These are phyloP conservation scores for Hygrophila difformis DNA, from an alignment of 257 asterid genomes.

Conservation along the genomic window DNA sequence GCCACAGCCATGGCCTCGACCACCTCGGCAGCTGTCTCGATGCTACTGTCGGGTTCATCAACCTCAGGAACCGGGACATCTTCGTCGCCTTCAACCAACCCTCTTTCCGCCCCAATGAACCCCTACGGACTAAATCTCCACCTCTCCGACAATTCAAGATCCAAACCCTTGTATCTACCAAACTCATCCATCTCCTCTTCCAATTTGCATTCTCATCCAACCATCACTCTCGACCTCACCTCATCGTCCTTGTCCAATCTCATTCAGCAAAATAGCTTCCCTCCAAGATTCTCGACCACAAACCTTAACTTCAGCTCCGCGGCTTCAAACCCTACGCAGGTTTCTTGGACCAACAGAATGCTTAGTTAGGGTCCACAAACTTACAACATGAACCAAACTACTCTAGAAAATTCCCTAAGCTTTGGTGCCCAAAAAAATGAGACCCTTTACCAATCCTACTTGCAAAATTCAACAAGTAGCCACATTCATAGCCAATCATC, in stretches of 20 bases:
- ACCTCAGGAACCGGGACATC: conserved; percentile 26
- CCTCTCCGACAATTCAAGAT: conserved; percentile 48
- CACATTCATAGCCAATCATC: conserved; percentile 35
- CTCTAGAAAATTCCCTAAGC: conserved; percentile 33
- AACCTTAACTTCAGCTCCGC: conserved; percentile 73
- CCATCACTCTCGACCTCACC: conserved; percentile 82
- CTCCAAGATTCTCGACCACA: conserved; percentile 47
- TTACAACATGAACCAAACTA: conserved; percentile 32
- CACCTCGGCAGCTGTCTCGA: conserved; percentile 86
- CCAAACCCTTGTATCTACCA: conserved; percentile 67
- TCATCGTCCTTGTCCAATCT: conserved; percentile 23
- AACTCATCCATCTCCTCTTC: conserved; percentile 60
- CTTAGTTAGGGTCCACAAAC: conserved; percentile 36
- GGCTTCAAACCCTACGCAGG: conserved; percentile 54
- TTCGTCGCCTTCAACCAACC: conserved; percentile 20
- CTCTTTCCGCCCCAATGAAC: conserved; percentile 15
- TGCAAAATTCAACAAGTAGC: conserved; percentile 28
- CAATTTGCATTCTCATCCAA: conserved; percentile 54
- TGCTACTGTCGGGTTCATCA: conserved; percentile 78
- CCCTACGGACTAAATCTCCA: conserved; percentile 53
- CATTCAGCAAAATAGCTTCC: conserved; percentile 21
- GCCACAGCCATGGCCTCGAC: conserved; percentile 97
- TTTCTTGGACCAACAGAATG: conserved; percentile 53
- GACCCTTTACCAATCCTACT: conserved; percentile 41
- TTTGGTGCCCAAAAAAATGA: conserved; percentile 57